Percentiles rank a stretch among this genome's conserved stretches.
Conservation (phyloP, 2,329 filamentous ascomycete species). For the Aspergillus fumigatiaffinis region DNA sequence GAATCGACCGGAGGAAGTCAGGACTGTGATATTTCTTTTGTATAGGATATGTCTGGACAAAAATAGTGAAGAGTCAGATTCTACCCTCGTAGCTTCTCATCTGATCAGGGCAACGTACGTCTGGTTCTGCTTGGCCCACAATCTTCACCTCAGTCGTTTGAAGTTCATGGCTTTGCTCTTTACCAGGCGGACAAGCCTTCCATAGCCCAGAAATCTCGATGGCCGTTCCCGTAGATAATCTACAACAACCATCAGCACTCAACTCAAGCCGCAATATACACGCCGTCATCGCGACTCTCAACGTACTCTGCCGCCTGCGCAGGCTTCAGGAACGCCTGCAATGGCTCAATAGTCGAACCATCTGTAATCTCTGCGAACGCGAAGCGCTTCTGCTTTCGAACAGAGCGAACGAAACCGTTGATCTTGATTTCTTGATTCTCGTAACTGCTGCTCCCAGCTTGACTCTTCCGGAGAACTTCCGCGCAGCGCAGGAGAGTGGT, state of each 20-base stretch:
- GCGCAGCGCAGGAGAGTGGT: slow-evolving; percentile 33
- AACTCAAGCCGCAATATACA: neutral
- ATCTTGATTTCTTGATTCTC: slow-evolving; percentile 52
- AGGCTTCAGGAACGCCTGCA: slow-evolving; percentile 78
- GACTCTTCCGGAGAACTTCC: slow-evolving; percentile 34
- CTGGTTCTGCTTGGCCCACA: slow-evolving; percentile 72
- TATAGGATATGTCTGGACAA: slow-evolving; percentile 72
- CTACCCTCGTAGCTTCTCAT: neutral
- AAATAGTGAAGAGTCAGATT: neutral
- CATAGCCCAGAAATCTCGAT: slow-evolving; percentile 75
- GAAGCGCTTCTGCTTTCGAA: slow-evolving; percentile 78
- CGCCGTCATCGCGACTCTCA: neutral
- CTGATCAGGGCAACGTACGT: slow-evolving; percentile 52
- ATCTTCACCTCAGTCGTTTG: slow-evolving; percentile 66
- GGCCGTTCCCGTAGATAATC: slow-evolving; percentile 76
- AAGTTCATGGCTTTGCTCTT: slow-evolving; percentile 74
- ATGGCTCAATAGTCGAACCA: slow-evolving; percentile 71
- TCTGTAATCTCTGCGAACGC: slow-evolving; percentile 84
- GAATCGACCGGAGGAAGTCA: slow-evolving; percentile 82
- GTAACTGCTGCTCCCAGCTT: slow-evolving; percentile 22
- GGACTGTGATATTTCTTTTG: slow-evolving; percentile 94
- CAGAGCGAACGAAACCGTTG: slow-evolving; percentile 76
- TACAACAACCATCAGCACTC: slow-evolving; percentile 36
- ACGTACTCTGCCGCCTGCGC: slow-evolving; percentile 69
- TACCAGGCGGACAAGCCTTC: slow-evolving; percentile 63